Percentiles rank a stretch among this genome's conserved stretches.
phyloP scores from a whole-genome alignment of 2,329 filamentous ascomycete species.

The Aaosphaeria pasadenensis region DNA sequence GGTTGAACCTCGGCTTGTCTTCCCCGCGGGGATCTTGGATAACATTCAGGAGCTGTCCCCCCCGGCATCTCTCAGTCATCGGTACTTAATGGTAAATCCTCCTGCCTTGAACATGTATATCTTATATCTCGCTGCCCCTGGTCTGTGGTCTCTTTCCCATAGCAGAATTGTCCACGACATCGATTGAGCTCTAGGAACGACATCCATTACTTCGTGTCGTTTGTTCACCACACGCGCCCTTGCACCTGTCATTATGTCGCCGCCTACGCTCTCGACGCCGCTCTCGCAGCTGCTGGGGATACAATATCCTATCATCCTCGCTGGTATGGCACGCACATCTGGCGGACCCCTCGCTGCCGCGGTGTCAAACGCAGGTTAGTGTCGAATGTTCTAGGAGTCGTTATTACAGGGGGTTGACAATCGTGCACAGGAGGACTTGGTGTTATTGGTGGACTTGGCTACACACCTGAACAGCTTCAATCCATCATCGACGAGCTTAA shows the following conservation, averaged over 20 bases:
- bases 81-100: too few species aligned
- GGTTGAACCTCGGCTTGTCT: neutral
- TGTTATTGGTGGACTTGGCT: conserved; percentile 48
- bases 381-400: too few species aligned
- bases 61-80: too few species aligned
- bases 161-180: too few species aligned
- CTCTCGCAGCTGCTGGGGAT: conserved; percentile 67
- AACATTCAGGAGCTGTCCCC: too few species aligned
- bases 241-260: conserved; percentile 23
- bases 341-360: conserved; percentile 38
- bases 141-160: too few species aligned
- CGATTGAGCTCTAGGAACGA: too few species aligned
- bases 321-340: conserved; percentile 84
- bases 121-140: too few species aligned
- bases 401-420: too few species aligned
- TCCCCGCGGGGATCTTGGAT: neutral
- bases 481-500: conserved; percentile 86
- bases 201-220: too few species aligned
- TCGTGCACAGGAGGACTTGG: conserved; percentile 62
- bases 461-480: conserved; percentile 66
- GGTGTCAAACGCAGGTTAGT: conserved; percentile 62
- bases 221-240: too few species aligned
- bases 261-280: conserved; percentile 34
- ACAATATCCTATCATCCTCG: conserved; percentile 83
- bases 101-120: too few species aligned